Base-by-base conservation (phyloP, 2,329 filamentous ascomycete species). In the Penicillium sp. region DNA sequence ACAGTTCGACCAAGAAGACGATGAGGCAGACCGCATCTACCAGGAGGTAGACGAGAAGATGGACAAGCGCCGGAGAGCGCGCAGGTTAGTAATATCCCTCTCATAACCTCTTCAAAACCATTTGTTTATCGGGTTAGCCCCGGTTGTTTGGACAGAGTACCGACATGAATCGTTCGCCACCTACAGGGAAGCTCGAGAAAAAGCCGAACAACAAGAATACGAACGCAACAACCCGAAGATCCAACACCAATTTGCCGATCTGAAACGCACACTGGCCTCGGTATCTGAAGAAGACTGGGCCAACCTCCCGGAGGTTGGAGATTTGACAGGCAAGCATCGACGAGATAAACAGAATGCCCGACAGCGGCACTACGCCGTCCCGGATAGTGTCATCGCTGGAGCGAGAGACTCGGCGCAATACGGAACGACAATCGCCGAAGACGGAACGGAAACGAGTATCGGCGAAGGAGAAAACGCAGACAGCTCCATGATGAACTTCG, bases 181-280 rank as follows among this genome's bases (percentile, higher is more conserved):
- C 74, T 82, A 76, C 83, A 96, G 94, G 85, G 94, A 99, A 89
- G 89, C 88, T 72, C 91, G 94, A 74, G 94, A 99, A 76, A 81
- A 89, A 73, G 84, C 90, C 78, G 93, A 99, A 80, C 86, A 83
- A 74, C 91, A 96, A 72, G 92, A 97, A 69, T 96, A 96, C 82
- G 93, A 99, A 79, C 87, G 89, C 66, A 93, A 96, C 74, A 97
- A 99, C 72, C 94, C 94, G 14, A 99, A 97, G 77, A 97, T 99
- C 50, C 90, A 96, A 71, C 90, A 97, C 65, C 94, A 99, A 74
- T 99, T 99, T 73, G 92, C 92, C 71, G 94, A 97, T 67, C 79
- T 97, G 50, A 99, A 99, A 76, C 85, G 95, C 69, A 91, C 90
- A 5, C 82, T 99, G 37, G 88, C 89, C 39, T 89, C 87, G 6